Evolutionary conservation across 2,329 filamentous ascomycete genomes (phyloP), one percentile per base, ranked within the genome.

Genomic region (Nothophaeocryptopus gaeumannii): DNA sequence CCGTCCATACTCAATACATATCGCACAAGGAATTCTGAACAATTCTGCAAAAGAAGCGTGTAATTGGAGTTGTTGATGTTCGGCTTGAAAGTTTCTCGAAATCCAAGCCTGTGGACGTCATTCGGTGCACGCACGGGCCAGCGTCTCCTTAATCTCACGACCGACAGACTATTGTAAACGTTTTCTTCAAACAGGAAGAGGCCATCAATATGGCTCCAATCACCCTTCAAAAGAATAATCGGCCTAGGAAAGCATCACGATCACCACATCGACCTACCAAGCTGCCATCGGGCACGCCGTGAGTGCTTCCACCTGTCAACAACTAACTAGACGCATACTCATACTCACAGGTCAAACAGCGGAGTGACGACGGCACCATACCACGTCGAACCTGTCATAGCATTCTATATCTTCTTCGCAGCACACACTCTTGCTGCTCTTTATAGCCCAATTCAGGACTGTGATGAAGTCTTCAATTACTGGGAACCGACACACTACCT

Each of bases 391-490:
- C 81, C 89, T 47, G 86, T 88, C 58, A 78, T 82, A 39, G 86
- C 86, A 10, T 95, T 96, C 68, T 93, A 87, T 65, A 71, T 89
- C 56, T 93, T 95, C 68, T 74, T 95, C 39, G 74, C 76, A 29
- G 84, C 86, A 58, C 89, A 89, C 65, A 58, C 86, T 13, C 63
- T 92, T 15, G 88, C 92, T 5, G 93, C 92, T 9, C 64, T 86
- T 30, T 92, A 85, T 67, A 85, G 90, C 2, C 93, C 93, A 0
- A 96, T 99, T 58, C 91, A 96, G 69, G 93, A 99, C 71, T 99
- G 93, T 68, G 93, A 99, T 63, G 93, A 99, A 74, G 92, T 92
- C 9, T 99, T 95, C 79, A 99, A 99, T 70, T 99, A 96, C 76
- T 99, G 92, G 90, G 93, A 99, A 64, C 92, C 93, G 0, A 84